These are phyloP conservation scores for Pochonia chlamydosporia DNA, from an alignment of 2,329 filamentous ascomycete species.

Conservation along the genomic window DNA sequence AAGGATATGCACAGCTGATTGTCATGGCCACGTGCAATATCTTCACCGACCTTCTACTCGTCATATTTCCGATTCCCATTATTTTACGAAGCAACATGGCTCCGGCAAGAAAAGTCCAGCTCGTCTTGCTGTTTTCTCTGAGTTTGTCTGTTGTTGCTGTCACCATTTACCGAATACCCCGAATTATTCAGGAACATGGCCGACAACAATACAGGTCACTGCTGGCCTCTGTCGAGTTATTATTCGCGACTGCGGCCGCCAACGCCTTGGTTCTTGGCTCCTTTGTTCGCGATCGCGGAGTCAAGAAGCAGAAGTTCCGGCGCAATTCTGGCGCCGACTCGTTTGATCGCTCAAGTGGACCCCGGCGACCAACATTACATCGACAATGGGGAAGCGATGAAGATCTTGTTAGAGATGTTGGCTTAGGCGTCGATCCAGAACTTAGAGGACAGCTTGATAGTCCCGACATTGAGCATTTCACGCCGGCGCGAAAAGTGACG, in stretches of 20 bases:
- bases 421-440: conserved; percentile 57
- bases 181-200: conserved; percentile 65
- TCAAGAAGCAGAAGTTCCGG: conserved; percentile 84
- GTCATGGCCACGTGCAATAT: conserved; percentile 89
- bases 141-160: conserved; percentile 75
- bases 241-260: conserved; percentile 80
- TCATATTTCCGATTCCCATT: conserved; percentile 85
- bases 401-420: conserved; percentile 76
- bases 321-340: conserved; percentile 59
- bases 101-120: conserved; percentile 70
- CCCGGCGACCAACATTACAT: conserved; percentile 45
- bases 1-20: conserved; percentile 80
- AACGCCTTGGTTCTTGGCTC: conserved; percentile 89
- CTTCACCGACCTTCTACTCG: conserved; percentile 79
- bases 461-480: conserved; percentile 21
- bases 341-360: conserved; percentile 39
- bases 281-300: conserved; percentile 82
- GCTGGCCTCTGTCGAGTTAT: conserved; percentile 81
- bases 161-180: conserved; percentile 74
- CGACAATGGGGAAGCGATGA: conserved; percentile 85
- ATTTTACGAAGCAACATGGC: conserved; percentile 75
- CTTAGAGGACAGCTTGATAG: conserved; percentile 34
- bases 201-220: conserved; percentile 84
- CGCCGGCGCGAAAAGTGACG: conserved; percentile 29
- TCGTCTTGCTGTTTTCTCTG: conserved; percentile 76